Conservation (phyloP, 768 basidiomycete species). For the Serendipita sp. region DNA sequence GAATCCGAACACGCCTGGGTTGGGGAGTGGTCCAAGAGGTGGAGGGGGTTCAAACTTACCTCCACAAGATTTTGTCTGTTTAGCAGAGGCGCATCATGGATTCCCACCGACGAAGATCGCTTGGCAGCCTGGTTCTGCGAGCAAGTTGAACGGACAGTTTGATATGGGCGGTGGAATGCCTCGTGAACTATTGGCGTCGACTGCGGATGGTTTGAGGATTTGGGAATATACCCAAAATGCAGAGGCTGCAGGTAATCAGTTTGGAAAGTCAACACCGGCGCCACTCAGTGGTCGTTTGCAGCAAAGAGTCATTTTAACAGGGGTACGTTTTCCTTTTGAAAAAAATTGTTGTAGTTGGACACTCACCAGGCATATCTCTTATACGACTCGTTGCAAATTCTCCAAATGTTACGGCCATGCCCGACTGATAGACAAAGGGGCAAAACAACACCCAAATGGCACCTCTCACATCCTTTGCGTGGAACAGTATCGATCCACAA, state of each 20-base stretch:
- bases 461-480: constrained; percentile 91
- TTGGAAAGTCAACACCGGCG: background rate
- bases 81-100: constrained; percentile 70
- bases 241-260: background rate
- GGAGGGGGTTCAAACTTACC: constrained; percentile 37
- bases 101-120: constrained; percentile 88
- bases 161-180: constrained; percentile 41
- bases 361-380: background rate
- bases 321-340: constrained; percentile 32
- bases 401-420: background rate
- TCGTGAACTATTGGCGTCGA: constrained; percentile 78
- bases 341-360: background rate
- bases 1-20: background rate
- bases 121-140: constrained; percentile 72
- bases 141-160: constrained; percentile 25
- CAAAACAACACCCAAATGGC: constrained; percentile 71
- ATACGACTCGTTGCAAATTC: background rate
- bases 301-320: constrained; percentile 21
- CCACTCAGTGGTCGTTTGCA: constrained; percentile 2
- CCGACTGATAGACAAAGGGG: constrained; percentile 65
- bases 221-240: constrained; percentile 71
- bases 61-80: constrained; percentile 59
- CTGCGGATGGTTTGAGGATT: constrained; percentile 80
- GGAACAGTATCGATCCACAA: constrained; percentile 85
- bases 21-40: background rate